Evolutionary conservation across 257 asterid genomes (phyloP).

Genomic region (Datura wrightii): DNA sequence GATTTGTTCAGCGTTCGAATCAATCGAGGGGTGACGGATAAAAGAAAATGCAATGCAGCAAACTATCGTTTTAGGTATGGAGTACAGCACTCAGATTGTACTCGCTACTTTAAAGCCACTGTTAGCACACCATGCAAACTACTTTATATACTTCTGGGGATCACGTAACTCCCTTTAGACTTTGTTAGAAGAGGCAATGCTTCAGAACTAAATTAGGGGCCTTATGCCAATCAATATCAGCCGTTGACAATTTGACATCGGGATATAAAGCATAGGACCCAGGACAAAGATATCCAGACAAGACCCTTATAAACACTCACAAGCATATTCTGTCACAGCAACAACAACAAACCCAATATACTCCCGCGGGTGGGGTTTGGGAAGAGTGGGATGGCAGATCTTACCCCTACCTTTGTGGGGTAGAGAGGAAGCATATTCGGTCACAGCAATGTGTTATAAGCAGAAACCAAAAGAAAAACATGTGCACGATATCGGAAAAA

Average conservation of each 20-base stretch:
- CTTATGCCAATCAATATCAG: neutral
- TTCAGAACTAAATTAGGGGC: neutral
- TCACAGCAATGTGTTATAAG: conserved; percentile 6
- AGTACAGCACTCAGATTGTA: conserved; percentile 19
- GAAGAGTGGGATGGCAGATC: no score
- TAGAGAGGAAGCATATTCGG: neutral
- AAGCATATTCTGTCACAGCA: conserved; percentile 10
- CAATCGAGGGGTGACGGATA: neutral
- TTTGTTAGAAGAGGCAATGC: neutral
- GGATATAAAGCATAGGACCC: conserved; percentile 1
- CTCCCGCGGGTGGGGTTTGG: no score
- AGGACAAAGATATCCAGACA: conserved; percentile 6
- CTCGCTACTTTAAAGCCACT: neutral
- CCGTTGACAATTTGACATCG: conserved; percentile 1
- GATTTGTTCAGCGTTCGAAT: conserved; percentile 7
- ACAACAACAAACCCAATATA: neutral
- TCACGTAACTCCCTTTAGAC: neutral
- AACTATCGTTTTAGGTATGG: neutral
- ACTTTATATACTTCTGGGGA: neutral
- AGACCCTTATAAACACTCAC: neutral
- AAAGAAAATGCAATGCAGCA: conserved; percentile 24
- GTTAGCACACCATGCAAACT: conserved; percentile 21
- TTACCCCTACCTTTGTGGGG: no score
- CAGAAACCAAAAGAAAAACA: neutral
- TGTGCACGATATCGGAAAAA: neutral